Conservation (phyloP, 345 rosid species). For the Ceriops decandra region DNA sequence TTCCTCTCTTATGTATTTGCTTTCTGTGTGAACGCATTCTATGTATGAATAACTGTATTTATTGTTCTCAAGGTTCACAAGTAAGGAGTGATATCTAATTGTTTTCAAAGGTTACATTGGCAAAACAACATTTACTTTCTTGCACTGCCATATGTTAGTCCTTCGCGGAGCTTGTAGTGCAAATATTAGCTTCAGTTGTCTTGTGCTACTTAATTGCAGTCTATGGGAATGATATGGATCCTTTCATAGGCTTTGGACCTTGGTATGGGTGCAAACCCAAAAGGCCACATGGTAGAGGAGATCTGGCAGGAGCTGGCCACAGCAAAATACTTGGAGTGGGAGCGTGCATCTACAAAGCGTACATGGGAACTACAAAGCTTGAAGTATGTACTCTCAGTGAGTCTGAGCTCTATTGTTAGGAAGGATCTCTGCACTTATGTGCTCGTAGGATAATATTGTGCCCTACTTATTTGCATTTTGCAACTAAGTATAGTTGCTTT, state of each 20-base stretch:
- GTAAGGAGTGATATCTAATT: too few relatives aligned
- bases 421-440: background rate
- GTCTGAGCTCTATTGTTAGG: constrained; percentile 17
- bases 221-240: background rate
- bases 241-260: constrained; percentile 69
- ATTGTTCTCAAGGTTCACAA: background rate
- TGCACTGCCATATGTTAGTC: background rate
- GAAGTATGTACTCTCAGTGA: constrained; percentile 64
- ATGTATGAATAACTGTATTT: background rate
- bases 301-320: constrained; percentile 88
- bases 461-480: background rate
- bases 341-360: constrained; percentile 52
- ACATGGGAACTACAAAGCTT: constrained; percentile 73
- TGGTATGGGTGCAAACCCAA: constrained; percentile 64
- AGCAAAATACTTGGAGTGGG: constrained; percentile 86
- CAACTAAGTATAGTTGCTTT: constrained; percentile 13
- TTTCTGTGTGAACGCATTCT: background rate
- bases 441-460: background rate
- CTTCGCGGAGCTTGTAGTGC: background rate
- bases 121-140: background rate
- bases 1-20: background rate
- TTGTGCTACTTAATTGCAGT: background rate
- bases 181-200: background rate
- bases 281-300: constrained; percentile 69
- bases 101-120: too few relatives aligned